Evolutionary conservation across 192 early-diverging fungal species (phyloP), one percentile per base, ranked within the genome.

Genomic region (Neocallimastix lanati): DNA sequence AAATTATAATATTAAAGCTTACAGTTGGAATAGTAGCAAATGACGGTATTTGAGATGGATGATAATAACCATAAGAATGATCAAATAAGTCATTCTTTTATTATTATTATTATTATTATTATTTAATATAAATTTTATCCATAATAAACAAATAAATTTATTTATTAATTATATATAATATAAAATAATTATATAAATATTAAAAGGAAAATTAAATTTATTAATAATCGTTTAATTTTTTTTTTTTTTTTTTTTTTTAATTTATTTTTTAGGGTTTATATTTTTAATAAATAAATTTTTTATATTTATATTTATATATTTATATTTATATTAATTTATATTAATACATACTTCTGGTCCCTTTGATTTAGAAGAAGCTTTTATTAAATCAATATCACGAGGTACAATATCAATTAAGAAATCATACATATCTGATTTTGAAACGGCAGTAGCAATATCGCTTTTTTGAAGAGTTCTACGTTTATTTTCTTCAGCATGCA

Each of bases 341-440:
- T 33, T 33, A 6, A 33, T 33, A 33, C 11, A 11, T n/a, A 67
- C 50, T 25, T 67, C 50, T 67, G 50, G 50, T n/a, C 50, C 50
- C 25, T 67, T 67, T 67, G 50, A 67, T n/a, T 67, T 67, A 67
- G 50, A 67, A n/a, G 50, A 67, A n/a, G 50, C 50, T n/a, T 67
- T 67, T 67, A 67, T 67, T 88, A 25, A 89, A 86, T 82, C 83
- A 29, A 95, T 95, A 78, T 96, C 96, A 33, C 96, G 86, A 0
- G 96, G 96, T 13, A 98, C 95, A 84, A 98, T 95, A 77, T 98
- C 96, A 81, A 98, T 97, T 81, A 98, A 84, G 83, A 98, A 98
- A 81, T 98, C 97, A 88, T 94, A 98, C 92, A 93, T 93, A 82
- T 98, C 97, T 36, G 91, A 90, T 81, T 94, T 93, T 79, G 90